These are phyloP conservation scores for Apiotrichum gracile DNA, from an alignment of 1,284 basidiomycete species.

Conservation along the genomic window DNA sequence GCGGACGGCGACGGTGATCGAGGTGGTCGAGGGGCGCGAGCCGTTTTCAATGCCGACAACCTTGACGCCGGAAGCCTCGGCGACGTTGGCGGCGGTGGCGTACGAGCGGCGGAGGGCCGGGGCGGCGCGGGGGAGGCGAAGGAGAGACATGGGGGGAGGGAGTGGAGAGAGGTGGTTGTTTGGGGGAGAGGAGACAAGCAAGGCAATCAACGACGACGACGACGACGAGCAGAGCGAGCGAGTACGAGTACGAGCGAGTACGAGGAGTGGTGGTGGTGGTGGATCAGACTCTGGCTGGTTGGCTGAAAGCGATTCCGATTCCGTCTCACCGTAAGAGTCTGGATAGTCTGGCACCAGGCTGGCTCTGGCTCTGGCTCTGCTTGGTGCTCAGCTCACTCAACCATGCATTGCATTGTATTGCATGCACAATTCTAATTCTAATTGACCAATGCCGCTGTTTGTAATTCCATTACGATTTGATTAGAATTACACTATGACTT, in stretches of 20 bases:
- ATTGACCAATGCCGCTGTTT: too few relatives aligned
- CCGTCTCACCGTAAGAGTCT: too few relatives aligned
- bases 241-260: not conserved
- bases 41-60: constrained; percentile 75
- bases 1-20: constrained; percentile 83
- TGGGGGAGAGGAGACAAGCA: not conserved
- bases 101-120: constrained; percentile 19
- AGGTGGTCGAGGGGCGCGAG: constrained; percentile 62
- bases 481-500: too few relatives aligned
- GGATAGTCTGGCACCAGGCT: too few relatives aligned
- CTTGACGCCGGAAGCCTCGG: constrained; percentile 71
- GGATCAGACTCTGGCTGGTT: not conserved
- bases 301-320: too few relatives aligned
- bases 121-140: constrained; percentile 19
- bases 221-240: not conserved
- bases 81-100: constrained; percentile 58
- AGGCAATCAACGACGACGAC: not conserved
- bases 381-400: too few relatives aligned
- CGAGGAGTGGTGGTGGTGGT: not conserved
- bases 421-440: too few relatives aligned
- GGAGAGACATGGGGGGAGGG: constrained; percentile 18
- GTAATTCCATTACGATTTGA: too few relatives aligned
- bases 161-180: constrained; percentile 7
- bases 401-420: too few relatives aligned
- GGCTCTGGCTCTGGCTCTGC: not conserved